Percentiles rank a stretch among this genome's conserved stretches.
Evolutionary conservation across 148 eudicot genomes (phyloP).

Genomic region (Simmondsia chinensis): DNA sequence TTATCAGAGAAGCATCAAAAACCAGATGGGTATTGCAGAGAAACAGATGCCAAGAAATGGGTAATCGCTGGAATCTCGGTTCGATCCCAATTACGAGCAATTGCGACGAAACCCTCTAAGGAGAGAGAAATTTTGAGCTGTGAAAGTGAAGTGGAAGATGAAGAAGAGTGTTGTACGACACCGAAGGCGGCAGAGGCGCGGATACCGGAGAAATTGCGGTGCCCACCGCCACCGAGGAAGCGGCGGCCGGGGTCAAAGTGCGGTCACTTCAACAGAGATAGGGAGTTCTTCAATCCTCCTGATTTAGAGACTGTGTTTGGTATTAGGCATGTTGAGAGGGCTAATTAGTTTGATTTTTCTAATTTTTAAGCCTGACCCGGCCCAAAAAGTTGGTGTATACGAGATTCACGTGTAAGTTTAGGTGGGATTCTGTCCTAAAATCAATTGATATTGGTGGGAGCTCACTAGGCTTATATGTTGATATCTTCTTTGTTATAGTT

Average conservation of each 20-base stretch:
- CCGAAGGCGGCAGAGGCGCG: constrained; percentile 42
- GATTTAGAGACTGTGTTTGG: constrained; percentile 54
- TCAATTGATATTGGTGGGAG: too few relatives aligned
- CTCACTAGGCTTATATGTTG: too few relatives aligned
- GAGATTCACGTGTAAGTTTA: too few relatives aligned
- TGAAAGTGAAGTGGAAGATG: constrained; percentile 17
- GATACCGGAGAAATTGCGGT: constrained; percentile 34
- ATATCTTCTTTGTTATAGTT: too few relatives aligned
- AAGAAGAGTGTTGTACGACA: constrained; percentile 29
- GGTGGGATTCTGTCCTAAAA: too few relatives aligned
- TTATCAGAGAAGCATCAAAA: constrained; percentile 33
- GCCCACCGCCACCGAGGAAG: constrained; percentile 66
- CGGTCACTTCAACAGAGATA: constrained; percentile 14
- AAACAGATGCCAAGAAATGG: constrained; percentile 38
- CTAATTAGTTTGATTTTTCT: too few relatives aligned
- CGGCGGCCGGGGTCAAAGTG: constrained; percentile 24
- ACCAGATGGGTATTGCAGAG: constrained; percentile 16
- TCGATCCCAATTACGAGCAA: constrained; percentile 32
- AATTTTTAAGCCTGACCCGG: too few relatives aligned
- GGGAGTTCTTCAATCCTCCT: constrained; percentile 49
- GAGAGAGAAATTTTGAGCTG: constrained; percentile 10
- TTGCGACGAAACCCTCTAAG: constrained; percentile 17
- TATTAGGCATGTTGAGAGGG: constrained; percentile 16
- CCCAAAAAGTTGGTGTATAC: too few relatives aligned
- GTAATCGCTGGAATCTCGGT: constrained; percentile 34